Percentiles rank a stretch among this genome's conserved stretches.
Evolutionary conservation across 148 eudicot species (phyloP).

Genomic region (Rhododendron molle): DNA sequence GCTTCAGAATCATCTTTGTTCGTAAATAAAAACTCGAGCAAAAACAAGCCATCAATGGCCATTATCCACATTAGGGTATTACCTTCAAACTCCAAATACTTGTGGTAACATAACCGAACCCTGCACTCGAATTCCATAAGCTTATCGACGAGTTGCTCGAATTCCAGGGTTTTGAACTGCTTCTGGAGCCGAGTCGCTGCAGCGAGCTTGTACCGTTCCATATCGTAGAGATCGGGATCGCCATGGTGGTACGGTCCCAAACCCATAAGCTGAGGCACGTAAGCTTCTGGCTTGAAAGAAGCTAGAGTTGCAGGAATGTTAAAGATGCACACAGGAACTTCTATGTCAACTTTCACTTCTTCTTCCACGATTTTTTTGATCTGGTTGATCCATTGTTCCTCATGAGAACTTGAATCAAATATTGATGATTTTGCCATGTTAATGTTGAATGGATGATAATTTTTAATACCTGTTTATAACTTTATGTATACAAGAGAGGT

Average conservation of each 20-base stretch:
- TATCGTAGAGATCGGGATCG: slow-evolving; percentile 21
- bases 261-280: slow-evolving; percentile 25
- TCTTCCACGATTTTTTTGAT: slow-evolving; percentile 17
- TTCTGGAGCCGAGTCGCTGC: slow-evolving; percentile 31
- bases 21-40: slow-evolving; percentile 39
- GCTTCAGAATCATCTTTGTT: background rate
- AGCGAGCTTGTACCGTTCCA: slow-evolving; percentile 33
- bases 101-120: slow-evolving; percentile 51
- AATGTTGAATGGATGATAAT: too few species aligned
- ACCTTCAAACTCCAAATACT: slow-evolving; percentile 27
- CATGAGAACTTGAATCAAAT: slow-evolving; percentile 11
- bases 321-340: slow-evolving; percentile 19
- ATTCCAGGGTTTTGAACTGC: slow-evolving; percentile 14
- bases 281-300: slow-evolving; percentile 28
- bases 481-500: too few species aligned
- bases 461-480: too few species aligned
- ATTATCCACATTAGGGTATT: slow-evolving; percentile 48
- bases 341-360: slow-evolving; percentile 10
- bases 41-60: slow-evolving; percentile 55
- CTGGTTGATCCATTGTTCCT: slow-evolving; percentile 29
- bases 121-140: slow-evolving; percentile 14
- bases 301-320: slow-evolving; percentile 15
- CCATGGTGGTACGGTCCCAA: slow-evolving; percentile 51
- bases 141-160: slow-evolving; percentile 21
- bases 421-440: background rate